Conservation (phyloP, 352 stramenopile species). For the Phytophthora crassamura region DNA sequence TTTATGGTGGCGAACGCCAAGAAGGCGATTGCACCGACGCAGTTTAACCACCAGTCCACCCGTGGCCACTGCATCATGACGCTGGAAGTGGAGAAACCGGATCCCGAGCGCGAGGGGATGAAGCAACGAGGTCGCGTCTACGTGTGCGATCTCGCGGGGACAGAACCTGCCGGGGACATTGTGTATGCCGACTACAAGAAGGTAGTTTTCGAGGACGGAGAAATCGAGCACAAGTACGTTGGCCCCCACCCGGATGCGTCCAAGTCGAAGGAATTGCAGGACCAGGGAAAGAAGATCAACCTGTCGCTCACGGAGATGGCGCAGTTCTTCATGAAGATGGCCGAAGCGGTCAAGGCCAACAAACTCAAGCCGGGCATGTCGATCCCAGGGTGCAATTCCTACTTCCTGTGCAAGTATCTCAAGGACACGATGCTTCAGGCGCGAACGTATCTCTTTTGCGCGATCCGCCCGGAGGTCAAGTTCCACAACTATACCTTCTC, state of each 20-base stretch:
- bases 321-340: constrained; percentile 98
- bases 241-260: constrained; percentile 89
- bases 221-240: constrained; percentile 93
- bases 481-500: constrained; percentile 95
- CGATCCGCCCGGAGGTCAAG: constrained; percentile 93
- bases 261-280: constrained; percentile 95
- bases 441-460: constrained; percentile 94
- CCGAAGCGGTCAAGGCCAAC: constrained; percentile 93
- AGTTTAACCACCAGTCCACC: constrained; percentile 96
- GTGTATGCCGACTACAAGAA: constrained; percentile 96
- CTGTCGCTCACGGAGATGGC: constrained; percentile 95
- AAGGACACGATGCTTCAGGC: constrained; percentile 96
- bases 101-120: constrained; percentile 90
- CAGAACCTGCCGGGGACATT: constrained; percentile 94
- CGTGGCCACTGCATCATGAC: constrained; percentile 96
- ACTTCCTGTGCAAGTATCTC: constrained; percentile 96
- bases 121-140: constrained; percentile 93
- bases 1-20: constrained; percentile 93
- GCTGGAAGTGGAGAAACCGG: constrained; percentile 93
- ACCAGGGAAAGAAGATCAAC: constrained; percentile 97
- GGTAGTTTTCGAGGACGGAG: constrained; percentile 89
- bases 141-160: constrained; percentile 94
- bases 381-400: constrained; percentile 95
- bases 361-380: constrained; percentile 94
- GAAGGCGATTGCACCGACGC: constrained; percentile 94